These are phyloP conservation scores for Aspergillus wentii DNA, from an alignment of 495 filamentous ascomycete genomes.

Conservation along the genomic window DNA sequence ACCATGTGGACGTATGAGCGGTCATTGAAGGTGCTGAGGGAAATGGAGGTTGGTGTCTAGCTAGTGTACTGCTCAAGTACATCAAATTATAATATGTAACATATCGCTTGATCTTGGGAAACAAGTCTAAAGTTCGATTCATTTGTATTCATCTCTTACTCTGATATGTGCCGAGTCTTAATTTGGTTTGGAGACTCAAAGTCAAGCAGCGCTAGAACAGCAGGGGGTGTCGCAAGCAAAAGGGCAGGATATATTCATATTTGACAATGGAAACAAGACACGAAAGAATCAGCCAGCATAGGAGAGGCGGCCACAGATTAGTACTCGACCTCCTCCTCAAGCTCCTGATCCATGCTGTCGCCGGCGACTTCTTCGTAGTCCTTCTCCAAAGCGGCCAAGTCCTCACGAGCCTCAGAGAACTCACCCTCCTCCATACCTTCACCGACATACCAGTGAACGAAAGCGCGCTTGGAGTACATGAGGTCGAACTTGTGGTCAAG, in stretches of 20 bases:
- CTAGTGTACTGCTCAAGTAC: constrained; percentile 1
- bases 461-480: constrained; percentile 94
- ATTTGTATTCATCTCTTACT: too few relatives aligned
- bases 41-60: constrained; percentile 29
- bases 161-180: too few relatives aligned
- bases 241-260: constrained; percentile 14
- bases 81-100: too few relatives aligned
- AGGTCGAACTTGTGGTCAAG: constrained; percentile 93
- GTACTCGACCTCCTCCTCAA: constrained; percentile 66
- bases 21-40: constrained; percentile 53
- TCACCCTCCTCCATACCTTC: constrained; percentile 97
- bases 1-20: constrained; percentile 99
- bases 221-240: constrained; percentile 27
- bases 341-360: constrained; percentile 60
- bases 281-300: constrained; percentile 21
- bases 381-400: constrained; percentile 83
- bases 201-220: constrained; percentile 22
- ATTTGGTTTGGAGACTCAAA: too few relatives aligned
- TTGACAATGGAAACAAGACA: constrained; percentile 12
- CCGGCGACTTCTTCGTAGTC: constrained; percentile 89
- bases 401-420: constrained; percentile 87
- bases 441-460: constrained; percentile 94
- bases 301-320: constrained; percentile 32
- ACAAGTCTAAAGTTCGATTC: too few relatives aligned
- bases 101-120: too few relatives aligned